These are phyloP conservation scores for Trichoderma asperelloides DNA, from an alignment of 495 filamentous ascomycete genomes.

Conservation along the genomic window DNA sequence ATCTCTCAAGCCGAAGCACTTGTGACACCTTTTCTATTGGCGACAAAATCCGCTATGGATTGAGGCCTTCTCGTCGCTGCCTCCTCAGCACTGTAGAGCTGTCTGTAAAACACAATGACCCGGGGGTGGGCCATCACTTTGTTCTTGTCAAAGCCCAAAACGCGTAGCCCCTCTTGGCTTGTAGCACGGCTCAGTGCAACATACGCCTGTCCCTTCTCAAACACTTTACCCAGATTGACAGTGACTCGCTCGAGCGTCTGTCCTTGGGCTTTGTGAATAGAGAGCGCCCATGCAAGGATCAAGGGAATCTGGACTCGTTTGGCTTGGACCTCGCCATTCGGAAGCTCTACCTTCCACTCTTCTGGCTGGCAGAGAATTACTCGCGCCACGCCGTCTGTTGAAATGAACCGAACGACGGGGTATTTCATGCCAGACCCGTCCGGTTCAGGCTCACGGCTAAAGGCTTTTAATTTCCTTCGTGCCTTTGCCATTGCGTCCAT, in stretches of 20 bases:
- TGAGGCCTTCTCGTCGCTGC: slow-evolving; percentile 18
- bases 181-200: slow-evolving; percentile 81
- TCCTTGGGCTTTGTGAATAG: slow-evolving; percentile 96
- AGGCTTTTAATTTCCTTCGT: slow-evolving; percentile 36
- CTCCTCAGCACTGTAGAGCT: slow-evolving; percentile 54
- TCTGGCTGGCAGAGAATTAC: slow-evolving; percentile 77
- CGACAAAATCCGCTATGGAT: not conserved
- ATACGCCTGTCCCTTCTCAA: slow-evolving; percentile 91
- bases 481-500: slow-evolving; percentile 26
- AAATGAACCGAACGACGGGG: slow-evolving; percentile 73
- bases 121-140: slow-evolving; percentile 93
- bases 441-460: slow-evolving; percentile 22
- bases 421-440: slow-evolving; percentile 38
- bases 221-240: slow-evolving; percentile 83
- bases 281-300: slow-evolving; percentile 92
- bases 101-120: slow-evolving; percentile 76
- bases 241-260: slow-evolving; percentile 93
- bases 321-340: slow-evolving; percentile 89
- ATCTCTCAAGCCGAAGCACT: not conserved
- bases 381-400: slow-evolving; percentile 68
- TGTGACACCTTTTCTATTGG: not conserved
- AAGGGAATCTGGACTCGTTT: slow-evolving; percentile 69
- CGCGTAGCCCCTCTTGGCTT: slow-evolving; percentile 77
- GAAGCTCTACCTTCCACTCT: slow-evolving; percentile 92
- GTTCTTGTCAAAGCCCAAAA: slow-evolving; percentile 74